Evolutionary conservation across 495 filamentous ascomycete genomes (phyloP).

Genomic region (Aspergillus avenaceus): DNA sequence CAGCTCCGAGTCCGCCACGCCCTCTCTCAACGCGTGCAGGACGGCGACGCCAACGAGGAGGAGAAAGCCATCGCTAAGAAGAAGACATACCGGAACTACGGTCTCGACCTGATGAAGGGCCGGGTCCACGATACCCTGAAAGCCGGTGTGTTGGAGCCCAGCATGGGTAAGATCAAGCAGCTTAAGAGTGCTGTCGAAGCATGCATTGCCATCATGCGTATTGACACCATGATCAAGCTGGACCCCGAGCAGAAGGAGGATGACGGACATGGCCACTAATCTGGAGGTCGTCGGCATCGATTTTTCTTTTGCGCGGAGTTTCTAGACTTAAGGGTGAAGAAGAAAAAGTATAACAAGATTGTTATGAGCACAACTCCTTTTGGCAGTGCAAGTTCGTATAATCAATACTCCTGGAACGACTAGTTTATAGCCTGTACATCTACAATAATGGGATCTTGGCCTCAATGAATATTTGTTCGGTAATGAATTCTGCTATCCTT

Average conservation of each 20-base stretch:
- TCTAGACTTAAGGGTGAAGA: slow-evolving; percentile 15
- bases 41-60: slow-evolving; percentile 76
- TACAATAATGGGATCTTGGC: background rate
- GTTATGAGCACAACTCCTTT: slow-evolving; percentile 14
- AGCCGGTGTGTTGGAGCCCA: slow-evolving; percentile 92
- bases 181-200: slow-evolving; percentile 98
- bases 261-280: slow-evolving; percentile 54
- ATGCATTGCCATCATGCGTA: slow-evolving; percentile 98
- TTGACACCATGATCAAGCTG: slow-evolving; percentile 98
- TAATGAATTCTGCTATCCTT: no score
- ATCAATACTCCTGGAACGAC: background rate
- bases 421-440: background rate
- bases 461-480: background rate
- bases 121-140: slow-evolving; percentile 92
- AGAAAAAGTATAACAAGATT: slow-evolving; percentile 24
- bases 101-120: slow-evolving; percentile 83
- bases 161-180: slow-evolving; percentile 97
- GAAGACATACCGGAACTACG: slow-evolving; percentile 98
- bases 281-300: background rate
- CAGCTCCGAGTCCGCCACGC: slow-evolving; percentile 94
- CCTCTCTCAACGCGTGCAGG: slow-evolving; percentile 82
- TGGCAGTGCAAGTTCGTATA: background rate
- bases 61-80: slow-evolving; percentile 84
- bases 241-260: slow-evolving; percentile 81
- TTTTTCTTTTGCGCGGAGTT: slow-evolving; percentile 11